Evolutionary conservation across 2,329 filamentous ascomycete genomes (phyloP).

Genomic region (Colletotrichum destructivum): DNA sequence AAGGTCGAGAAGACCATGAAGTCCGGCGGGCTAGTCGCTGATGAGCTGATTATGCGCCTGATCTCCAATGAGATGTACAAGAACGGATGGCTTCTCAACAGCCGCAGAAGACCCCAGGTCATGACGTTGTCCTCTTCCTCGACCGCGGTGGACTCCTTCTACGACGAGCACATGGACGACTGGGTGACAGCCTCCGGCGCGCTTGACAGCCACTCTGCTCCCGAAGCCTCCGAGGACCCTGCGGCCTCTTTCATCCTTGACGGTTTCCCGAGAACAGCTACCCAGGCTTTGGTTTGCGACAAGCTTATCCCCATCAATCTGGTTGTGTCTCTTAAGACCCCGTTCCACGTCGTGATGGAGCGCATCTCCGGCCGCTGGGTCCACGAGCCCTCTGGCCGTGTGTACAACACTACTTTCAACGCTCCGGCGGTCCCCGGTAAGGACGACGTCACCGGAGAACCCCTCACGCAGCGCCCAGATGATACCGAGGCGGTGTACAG

Average conservation of each 20-base stretch:
- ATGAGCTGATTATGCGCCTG: slow-evolving; percentile 90
- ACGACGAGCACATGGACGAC: slow-evolving; percentile 53
- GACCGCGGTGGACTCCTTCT: slow-evolving; percentile 54
- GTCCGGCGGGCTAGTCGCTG: slow-evolving; percentile 89
- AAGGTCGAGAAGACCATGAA: slow-evolving; percentile 93
- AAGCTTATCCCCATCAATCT: slow-evolving; percentile 93
- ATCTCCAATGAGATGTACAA: slow-evolving; percentile 91
- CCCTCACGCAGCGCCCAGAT: slow-evolving; percentile 84
- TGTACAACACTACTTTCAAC: slow-evolving; percentile 97
- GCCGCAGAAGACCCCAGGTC: slow-evolving; percentile 59
- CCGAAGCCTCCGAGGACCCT: slow-evolving; percentile 75
- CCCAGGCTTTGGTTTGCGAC: slow-evolving; percentile 85
- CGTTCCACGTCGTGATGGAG: slow-evolving; percentile 87
- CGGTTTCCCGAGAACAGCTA: slow-evolving; percentile 91
- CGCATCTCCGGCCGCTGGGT: slow-evolving; percentile 95
- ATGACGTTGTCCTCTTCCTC: slow-evolving; percentile 66
- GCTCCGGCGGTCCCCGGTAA: slow-evolving; percentile 83
- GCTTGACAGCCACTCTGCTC: slow-evolving; percentile 55
- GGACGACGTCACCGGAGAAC: slow-evolving; percentile 94
- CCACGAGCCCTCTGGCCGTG: slow-evolving; percentile 89
- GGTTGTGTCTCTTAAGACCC: slow-evolving; percentile 89
- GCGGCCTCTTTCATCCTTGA: slow-evolving; percentile 94
- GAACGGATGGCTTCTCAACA: slow-evolving; percentile 82
- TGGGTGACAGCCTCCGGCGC: slow-evolving; percentile 58
- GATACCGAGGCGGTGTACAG: slow-evolving; percentile 91